These are phyloP conservation scores for Mortierella sp. DNA, from an alignment of 371 early-diverging fungal species.

Conservation along the genomic window DNA sequence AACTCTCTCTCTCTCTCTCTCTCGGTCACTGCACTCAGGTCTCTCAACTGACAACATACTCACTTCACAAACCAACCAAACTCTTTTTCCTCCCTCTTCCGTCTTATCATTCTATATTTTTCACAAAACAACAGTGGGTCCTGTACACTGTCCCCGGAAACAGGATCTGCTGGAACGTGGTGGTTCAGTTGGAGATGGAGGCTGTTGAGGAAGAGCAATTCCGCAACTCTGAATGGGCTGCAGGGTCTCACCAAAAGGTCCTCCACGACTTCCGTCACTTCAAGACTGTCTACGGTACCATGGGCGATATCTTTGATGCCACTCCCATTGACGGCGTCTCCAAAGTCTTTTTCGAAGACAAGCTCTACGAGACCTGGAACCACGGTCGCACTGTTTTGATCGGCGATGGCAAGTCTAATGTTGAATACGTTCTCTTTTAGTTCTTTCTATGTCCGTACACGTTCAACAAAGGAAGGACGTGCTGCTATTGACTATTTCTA, in stretches of 20 bases:
- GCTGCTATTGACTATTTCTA: not conserved
- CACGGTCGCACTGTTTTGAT: constrained; percentile 15
- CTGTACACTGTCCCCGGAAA: constrained; percentile 20
- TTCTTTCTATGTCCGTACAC: not conserved
- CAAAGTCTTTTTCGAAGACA: constrained; percentile 12
- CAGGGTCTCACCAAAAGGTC: not conserved
- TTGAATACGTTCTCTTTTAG: not conserved
- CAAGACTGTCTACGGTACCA: not conserved
- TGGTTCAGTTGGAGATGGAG: constrained; percentile 5
- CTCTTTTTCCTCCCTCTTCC: not conserved
- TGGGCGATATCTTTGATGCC: constrained; percentile 12
- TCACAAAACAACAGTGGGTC: constrained; percentile 8
- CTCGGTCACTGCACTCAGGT: no score
- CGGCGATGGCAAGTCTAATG: constrained; percentile 12
- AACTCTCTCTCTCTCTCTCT: no score
- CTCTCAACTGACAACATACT: no score
- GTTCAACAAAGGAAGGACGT: no score
- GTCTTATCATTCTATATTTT: no score
- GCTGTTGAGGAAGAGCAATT: not conserved
- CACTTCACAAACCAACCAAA: no score
- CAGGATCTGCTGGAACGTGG: constrained; percentile 26
- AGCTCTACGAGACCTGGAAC: constrained; percentile 17
- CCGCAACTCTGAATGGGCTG: constrained; percentile 14
- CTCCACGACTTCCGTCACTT: not conserved
- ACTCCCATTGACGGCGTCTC: not conserved